A percentile compares a stretch with the other conserved stretches of the same genome.
These are phyloP conservation scores for Testicularia cyperi DNA, from an alignment of 1,284 basidiomycete genomes.

Conservation along the genomic window DNA sequence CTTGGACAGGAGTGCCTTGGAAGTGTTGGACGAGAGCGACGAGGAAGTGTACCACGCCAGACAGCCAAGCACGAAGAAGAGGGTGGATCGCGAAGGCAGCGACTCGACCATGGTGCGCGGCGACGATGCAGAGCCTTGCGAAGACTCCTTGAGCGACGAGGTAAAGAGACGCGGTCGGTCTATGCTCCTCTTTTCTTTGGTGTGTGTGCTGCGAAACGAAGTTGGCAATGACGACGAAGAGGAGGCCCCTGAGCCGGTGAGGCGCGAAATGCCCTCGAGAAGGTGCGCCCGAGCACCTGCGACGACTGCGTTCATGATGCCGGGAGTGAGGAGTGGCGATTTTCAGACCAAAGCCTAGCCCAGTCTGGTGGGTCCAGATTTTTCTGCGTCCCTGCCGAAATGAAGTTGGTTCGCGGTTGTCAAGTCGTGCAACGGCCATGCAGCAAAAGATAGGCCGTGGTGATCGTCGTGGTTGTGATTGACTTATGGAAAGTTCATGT, in stretches of 20 bases:
- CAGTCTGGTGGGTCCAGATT: no score
- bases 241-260: conserved; percentile 4
- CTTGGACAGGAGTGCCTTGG: conserved; percentile 74
- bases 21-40: conserved; percentile 83
- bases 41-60: conserved; percentile 66
- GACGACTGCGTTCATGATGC: conserved; percentile 17
- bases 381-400: no score
- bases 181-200: conserved; percentile 5
- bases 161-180: conserved; percentile 21
- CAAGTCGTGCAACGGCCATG: no score
- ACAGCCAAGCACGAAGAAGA: conserved; percentile 46
- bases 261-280: conserved; percentile 12
- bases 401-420: no score
- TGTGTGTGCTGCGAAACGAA: conserved; percentile 1
- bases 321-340: background rate
- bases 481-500: no score
- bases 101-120: no score
- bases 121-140: no score
- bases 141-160: no score
- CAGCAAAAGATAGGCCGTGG: no score
- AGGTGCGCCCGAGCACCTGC: conserved; percentile 18
- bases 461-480: no score
- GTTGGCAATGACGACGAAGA: background rate
- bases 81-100: conserved; percentile 20
- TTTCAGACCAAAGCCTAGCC: no score